Evolutionary conservation across 208 protist species (phyloP).

Genomic region (Acanthamoeba sp.): DNA sequence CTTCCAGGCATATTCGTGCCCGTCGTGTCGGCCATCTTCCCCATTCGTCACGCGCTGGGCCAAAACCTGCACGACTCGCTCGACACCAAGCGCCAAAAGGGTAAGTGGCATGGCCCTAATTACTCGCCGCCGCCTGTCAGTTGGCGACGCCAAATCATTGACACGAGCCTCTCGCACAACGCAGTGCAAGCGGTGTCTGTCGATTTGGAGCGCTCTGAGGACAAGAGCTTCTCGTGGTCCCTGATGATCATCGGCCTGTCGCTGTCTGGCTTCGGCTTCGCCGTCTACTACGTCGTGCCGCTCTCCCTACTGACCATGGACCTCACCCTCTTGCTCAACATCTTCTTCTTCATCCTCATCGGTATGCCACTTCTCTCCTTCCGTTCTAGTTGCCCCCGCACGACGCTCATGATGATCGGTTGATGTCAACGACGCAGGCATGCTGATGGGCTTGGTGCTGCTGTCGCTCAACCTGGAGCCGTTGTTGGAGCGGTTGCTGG

Average conservation of each 20-base stretch:
- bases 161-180: no score
- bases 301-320: constrained; percentile 92
- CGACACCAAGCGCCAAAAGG: constrained; percentile 90
- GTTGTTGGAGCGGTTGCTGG: constrained; percentile 89
- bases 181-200: constrained; percentile 63
- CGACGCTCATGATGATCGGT: neutral
- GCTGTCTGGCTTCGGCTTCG: constrained; percentile 89
- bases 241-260: constrained; percentile 71
- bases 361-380: constrained; percentile 81
- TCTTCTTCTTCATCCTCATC: constrained; percentile 95
- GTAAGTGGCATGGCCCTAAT: neutral
- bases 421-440: neutral
- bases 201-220: constrained; percentile 47
- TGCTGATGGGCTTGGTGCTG: constrained; percentile 92
- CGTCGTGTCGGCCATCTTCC: constrained; percentile 91
- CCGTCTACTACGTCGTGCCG: constrained; percentile 96
- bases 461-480: constrained; percentile 93
- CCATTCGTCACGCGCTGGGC: constrained; percentile 90
- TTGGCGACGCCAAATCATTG: no score
- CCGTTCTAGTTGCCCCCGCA: no score
- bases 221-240: constrained; percentile 65
- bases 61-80: constrained; percentile 92
- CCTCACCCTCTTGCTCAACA: constrained; percentile 93
- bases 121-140: no score
- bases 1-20: constrained; percentile 91